Conservation (phyloP, 768 basidiomycete genomes). For the Rhizopogon vinicolor region DNA sequence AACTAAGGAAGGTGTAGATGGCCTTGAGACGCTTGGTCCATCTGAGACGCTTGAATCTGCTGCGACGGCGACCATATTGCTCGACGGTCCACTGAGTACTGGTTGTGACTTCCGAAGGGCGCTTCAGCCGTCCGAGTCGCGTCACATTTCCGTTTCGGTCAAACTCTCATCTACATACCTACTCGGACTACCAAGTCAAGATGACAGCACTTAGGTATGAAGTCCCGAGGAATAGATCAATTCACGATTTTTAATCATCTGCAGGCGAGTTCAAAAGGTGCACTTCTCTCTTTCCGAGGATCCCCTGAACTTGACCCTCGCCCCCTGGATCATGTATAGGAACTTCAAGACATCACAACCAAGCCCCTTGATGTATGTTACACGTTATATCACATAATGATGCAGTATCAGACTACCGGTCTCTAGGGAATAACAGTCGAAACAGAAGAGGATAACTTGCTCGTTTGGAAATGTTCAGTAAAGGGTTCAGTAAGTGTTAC, state of each 20-base stretch:
- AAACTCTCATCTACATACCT: constrained; percentile 1
- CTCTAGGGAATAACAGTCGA: constrained; percentile 59
- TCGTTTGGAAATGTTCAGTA: constrained; percentile 74
- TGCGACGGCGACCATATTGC: background rate
- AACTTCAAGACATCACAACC: constrained; percentile 55
- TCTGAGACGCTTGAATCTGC: background rate
- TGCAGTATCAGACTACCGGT: constrained; percentile 6
- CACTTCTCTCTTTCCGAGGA: constrained; percentile 1
- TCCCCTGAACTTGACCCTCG: constrained; percentile 5
- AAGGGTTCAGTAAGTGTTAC: constrained; percentile 59
- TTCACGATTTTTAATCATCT: constrained; percentile 8
- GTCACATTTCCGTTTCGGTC: background rate
- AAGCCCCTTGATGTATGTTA: constrained; percentile 61
- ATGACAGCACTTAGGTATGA: constrained; percentile 39
- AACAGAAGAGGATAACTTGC: constrained; percentile 65
- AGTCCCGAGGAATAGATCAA: background rate
- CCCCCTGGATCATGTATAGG: constrained; percentile 37
- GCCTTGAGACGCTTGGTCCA: constrained; percentile 1
- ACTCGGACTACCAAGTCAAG: background rate
- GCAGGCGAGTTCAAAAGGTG: constrained; percentile 76
- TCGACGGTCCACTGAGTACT: background rate
- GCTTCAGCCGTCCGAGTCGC: background rate
- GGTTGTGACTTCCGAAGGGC: constrained; percentile 6
- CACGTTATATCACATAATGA: constrained; percentile 8
- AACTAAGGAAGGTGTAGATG: constrained; percentile 24